Base-by-base conservation (phyloP, 352 stramenopile genomes). In the Pythium brassicae region DNA sequence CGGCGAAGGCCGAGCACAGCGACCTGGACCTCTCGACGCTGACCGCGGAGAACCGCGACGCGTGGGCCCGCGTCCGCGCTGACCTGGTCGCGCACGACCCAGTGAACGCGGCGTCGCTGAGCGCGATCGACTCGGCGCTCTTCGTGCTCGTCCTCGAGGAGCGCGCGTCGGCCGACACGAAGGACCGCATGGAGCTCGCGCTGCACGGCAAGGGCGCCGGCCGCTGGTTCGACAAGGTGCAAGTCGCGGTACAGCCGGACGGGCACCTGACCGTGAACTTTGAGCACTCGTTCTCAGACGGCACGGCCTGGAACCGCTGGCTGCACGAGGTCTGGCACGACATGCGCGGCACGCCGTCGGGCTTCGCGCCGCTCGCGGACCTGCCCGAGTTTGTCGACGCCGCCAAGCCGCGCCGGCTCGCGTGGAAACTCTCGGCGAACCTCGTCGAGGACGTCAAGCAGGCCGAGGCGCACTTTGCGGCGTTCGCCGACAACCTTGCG, bases 151-250 rank as follows among this genome's bases (percentile, higher is more conserved):
- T 94, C 32, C 71, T 97, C 27, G 87, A 98, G 39, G 72, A 96
- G 29, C 75, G 78, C 27, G 75, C 73, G 48, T 74, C 78, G 4
- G 58, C 57, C 0, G 80, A 89, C 52, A 81, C 74, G 52, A 85
- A 87, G 57, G 79, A 90, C 53, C 83, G 89, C 46, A 85, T 85
- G 58, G 69, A 92, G 37, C 59, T 92, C 25, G 89, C 95, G 17
- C 72, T 97, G 51, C 86, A 96, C 45, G 89, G 91, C 20, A 75
- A 92, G 39, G 76, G 76, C 12, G 72, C 68, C 27, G 86, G 91
- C 55, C 79, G 92, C 47, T 98, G 91, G 92, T 98, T 96, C 54
- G 92, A 98, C 76, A 98, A 98, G 76, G 74, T 97, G 55, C 84
- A 94, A 58, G 72, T 98, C 43, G 91, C 96, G 37, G 82, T 79